Percentiles rank a stretch among this genome's conserved stretches.
Conservation (phyloP, 345 rosid species). For the Nasturtium officinale region DNA sequence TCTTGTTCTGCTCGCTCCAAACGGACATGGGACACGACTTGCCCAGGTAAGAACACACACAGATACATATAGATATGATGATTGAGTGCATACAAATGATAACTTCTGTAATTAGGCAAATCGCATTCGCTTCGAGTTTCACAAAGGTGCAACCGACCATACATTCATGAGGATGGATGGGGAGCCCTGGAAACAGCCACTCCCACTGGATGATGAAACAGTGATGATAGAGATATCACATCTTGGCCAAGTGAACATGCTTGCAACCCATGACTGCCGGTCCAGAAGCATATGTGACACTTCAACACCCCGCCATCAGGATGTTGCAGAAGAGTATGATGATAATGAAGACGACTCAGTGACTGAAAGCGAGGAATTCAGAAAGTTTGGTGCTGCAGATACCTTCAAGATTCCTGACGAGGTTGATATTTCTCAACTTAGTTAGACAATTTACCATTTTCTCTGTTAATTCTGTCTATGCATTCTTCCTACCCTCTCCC, state of each 20-base stretch:
- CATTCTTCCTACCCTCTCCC: conserved; percentile 6
- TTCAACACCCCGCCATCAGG: conserved; percentile 34
- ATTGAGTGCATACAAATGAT: conserved; percentile 20
- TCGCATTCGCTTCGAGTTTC: conserved; percentile 82
- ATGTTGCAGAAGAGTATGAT: conserved; percentile 44
- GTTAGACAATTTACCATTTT: conserved; percentile 43
- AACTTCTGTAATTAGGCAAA: conserved; percentile 57
- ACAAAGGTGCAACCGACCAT: conserved; percentile 73
- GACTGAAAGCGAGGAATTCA: conserved; percentile 51
- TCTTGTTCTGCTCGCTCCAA: conserved; percentile 77
- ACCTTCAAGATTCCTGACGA: conserved; percentile 88
- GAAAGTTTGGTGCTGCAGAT: conserved; percentile 91
- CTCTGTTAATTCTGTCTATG: conserved; percentile 2
- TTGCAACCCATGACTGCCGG: conserved; percentile 70
- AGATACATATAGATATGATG: conserved; percentile 2
- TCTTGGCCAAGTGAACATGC: conserved; percentile 90
- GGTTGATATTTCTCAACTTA: conserved; percentile 70
- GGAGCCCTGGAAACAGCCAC: conserved; percentile 97
- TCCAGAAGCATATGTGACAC: conserved; percentile 64
- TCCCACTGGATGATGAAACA: conserved; percentile 72
- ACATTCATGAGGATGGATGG: conserved; percentile 96
- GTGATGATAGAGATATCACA: conserved; percentile 90
- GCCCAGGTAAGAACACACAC: conserved; percentile 35
- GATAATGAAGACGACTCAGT: conserved; percentile 55
- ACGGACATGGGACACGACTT: conserved; percentile 93